Evolutionary conservation across 2,329 filamentous ascomycete genomes (phyloP).

Genomic region (Colletotrichum sansevieriae): DNA sequence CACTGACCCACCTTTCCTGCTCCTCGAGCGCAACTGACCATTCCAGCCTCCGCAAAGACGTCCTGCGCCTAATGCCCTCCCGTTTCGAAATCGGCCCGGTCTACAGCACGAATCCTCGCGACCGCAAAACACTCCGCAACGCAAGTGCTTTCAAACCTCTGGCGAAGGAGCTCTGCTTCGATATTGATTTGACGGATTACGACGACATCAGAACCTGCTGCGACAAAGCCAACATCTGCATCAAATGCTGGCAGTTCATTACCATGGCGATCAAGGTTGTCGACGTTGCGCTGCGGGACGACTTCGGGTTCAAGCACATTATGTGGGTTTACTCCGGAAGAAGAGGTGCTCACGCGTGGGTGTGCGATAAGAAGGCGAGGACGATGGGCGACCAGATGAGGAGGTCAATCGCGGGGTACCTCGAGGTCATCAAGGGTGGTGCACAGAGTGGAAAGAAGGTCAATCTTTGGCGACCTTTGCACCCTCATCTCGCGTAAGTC

Average conservation of each 20-base stretch:
- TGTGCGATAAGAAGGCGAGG: slow-evolving; percentile 90
- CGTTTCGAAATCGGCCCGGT: slow-evolving; percentile 99
- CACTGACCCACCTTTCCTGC: neutral
- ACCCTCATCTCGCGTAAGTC: slow-evolving; percentile 84
- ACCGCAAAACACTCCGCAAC: slow-evolving; percentile 89
- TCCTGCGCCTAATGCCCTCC: slow-evolving; percentile 86
- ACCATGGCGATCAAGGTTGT: slow-evolving; percentile 98
- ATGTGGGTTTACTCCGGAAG: slow-evolving; percentile 99
- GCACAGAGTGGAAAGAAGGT: slow-evolving; percentile 89
- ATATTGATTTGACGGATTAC: slow-evolving; percentile 99
- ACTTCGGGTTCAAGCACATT: slow-evolving; percentile 97
- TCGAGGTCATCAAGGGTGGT: slow-evolving; percentile 91
- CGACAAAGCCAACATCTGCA: slow-evolving; percentile 91
- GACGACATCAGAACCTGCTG: slow-evolving; percentile 97
- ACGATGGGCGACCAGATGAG: slow-evolving; percentile 88
- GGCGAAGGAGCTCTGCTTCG: slow-evolving; percentile 95
- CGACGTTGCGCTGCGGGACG: slow-evolving; percentile 86
- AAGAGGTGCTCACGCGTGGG: slow-evolving; percentile 97
- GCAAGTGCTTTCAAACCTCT: slow-evolving; percentile 86
- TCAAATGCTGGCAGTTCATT: slow-evolving; percentile 96
- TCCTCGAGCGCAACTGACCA: slow-evolving; percentile 28
- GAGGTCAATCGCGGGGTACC: slow-evolving; percentile 86
- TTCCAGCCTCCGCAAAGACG: slow-evolving; percentile 83
- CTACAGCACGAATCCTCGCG: slow-evolving; percentile 92
- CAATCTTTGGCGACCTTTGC: slow-evolving; percentile 85